Conservation (phyloP, 306 rosid species). For the Ceratonia siliqua region DNA sequence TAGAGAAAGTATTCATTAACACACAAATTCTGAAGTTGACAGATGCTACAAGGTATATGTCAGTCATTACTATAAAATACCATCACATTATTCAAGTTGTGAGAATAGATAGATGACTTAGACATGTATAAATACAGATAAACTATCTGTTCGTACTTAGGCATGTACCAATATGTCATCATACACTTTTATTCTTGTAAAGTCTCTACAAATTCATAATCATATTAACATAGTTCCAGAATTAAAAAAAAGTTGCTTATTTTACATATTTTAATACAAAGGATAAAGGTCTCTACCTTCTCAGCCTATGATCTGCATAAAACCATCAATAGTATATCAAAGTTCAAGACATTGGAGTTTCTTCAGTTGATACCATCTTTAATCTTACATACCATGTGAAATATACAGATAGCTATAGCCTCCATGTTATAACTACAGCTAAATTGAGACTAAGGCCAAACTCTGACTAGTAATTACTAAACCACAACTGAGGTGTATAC, state of each 20-base stretch:
- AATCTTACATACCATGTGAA: neutral
- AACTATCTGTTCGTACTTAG: constrained; percentile 4
- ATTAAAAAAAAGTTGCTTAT: neutral
- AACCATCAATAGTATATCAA: neutral
- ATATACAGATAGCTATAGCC: neutral
- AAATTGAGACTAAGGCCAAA: neutral
- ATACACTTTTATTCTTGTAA: neutral
- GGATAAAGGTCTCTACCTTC: neutral
- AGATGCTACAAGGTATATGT: neutral
- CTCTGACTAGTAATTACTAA: neutral
- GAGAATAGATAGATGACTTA: neutral
- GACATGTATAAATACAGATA: neutral
- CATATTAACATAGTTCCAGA: neutral
- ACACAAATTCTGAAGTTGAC: neutral
- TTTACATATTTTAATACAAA: neutral
- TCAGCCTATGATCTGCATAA: neutral
- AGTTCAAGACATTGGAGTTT: neutral
- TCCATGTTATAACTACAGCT: neutral
- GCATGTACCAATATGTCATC: neutral
- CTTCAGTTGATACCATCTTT: neutral
- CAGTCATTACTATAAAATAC: neutral
- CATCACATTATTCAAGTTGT: neutral
- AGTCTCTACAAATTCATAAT: constrained; percentile 5
- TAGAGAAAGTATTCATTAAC: neutral
- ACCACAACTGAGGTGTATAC: neutral